A percentile compares a stretch with the other conserved stretches of the same genome.
These are phyloP conservation scores for Boletus calvinii DNA, from an alignment of 1,284 basidiomycete species.

Conservation along the genomic window DNA sequence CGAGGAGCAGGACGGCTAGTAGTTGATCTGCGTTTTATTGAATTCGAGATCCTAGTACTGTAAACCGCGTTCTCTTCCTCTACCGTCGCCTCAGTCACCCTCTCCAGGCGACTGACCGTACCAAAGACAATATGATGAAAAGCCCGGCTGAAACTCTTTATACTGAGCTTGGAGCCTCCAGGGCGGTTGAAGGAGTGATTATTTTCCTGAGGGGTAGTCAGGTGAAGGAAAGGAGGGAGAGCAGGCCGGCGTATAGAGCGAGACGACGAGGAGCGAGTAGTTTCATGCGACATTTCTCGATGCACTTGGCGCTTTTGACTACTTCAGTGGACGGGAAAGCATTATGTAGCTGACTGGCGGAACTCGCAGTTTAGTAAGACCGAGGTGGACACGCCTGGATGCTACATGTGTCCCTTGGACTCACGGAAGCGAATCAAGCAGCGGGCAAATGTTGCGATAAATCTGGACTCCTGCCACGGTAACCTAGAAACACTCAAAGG, in stretches of 20 bases:
- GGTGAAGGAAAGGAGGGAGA: slow-evolving; percentile 21
- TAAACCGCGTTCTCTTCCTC: slow-evolving; percentile 1
- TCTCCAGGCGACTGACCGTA: neutral
- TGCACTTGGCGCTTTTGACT: neutral
- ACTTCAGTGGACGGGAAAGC: neutral
- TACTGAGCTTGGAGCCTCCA: neutral
- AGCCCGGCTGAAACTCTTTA: slow-evolving; percentile 4
- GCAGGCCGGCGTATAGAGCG: neutral
- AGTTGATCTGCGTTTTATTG: neutral
- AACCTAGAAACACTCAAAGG: slow-evolving; percentile 19
- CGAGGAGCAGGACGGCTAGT: neutral
- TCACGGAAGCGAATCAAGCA: slow-evolving; percentile 4
- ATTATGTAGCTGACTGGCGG: slow-evolving; percentile 3
- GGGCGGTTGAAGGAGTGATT: neutral
- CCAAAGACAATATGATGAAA: slow-evolving; percentile 14
- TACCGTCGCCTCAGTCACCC: neutral
- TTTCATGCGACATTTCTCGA: slow-evolving; percentile 15
- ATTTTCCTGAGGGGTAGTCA: slow-evolving; percentile 6
- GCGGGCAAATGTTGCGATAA: neutral
- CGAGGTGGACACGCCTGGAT: neutral
- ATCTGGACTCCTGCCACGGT: slow-evolving; percentile 5
- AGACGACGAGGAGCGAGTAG: slow-evolving; percentile 8
- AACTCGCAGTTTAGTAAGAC: slow-evolving; percentile 2
- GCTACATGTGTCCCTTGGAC: slow-evolving; percentile 2
- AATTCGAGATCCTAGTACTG: neutral